Conservation (phyloP, 306 rosid species). For the Arachis hypogaea region DNA sequence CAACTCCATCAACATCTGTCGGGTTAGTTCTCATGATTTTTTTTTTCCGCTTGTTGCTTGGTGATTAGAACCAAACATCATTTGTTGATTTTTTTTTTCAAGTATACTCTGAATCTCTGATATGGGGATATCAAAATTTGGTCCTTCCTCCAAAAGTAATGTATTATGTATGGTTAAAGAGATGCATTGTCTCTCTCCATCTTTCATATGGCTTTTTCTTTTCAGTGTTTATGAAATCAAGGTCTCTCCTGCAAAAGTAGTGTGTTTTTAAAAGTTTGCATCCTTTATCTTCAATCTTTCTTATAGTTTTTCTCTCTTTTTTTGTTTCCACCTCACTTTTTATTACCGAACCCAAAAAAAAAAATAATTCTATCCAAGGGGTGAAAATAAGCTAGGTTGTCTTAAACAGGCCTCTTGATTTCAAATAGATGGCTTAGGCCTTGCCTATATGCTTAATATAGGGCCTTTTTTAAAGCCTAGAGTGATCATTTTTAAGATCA, state of each 20-base stretch:
- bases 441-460: no score
- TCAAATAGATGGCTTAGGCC: not conserved
- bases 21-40: slow-evolving; percentile 57
- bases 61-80: slow-evolving; percentile 23
- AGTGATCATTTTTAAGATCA: not conserved
- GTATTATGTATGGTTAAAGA: not conserved
- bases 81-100: not conserved
- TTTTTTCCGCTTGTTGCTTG: slow-evolving; percentile 19
- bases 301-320: not conserved
- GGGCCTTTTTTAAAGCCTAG: not conserved
- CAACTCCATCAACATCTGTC: slow-evolving; percentile 66
- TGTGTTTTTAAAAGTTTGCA: not conserved
- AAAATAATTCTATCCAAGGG: no score
- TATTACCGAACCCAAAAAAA: not conserved
- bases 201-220: not conserved
- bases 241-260: not conserved
- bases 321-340: not conserved
- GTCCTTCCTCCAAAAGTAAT: not conserved
- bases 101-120: slow-evolving; percentile 7
- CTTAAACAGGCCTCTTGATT: not conserved
- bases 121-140: slow-evolving; percentile 5
- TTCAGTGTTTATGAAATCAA: not conserved
- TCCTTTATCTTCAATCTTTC: not conserved
- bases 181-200: not conserved
- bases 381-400: not conserved